Conservation (phyloP, 83 land plant genomes). For the Diphasiastrum complanatum region DNA sequence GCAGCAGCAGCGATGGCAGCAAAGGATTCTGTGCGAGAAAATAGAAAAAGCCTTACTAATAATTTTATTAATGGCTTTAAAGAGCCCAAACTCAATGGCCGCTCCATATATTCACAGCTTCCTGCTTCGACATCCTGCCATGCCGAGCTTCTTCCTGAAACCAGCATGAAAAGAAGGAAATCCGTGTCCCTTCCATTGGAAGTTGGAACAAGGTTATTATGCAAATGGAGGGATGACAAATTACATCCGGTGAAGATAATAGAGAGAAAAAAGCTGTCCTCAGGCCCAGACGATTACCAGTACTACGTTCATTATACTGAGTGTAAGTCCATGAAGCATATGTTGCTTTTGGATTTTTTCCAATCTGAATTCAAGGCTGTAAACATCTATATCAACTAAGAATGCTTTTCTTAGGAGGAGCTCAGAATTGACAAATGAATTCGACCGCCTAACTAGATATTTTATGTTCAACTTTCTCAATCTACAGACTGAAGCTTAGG, state of each 20-base stretch:
- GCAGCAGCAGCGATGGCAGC: no score
- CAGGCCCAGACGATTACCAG: constrained; percentile 58
- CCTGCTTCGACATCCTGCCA: no score
- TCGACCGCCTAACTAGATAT: no score
- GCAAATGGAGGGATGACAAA: constrained; percentile 85
- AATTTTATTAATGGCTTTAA: no score
- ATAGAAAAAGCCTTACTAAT: no score
- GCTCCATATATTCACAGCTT: no score
- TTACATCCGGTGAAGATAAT: constrained; percentile 88
- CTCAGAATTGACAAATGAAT: no score
- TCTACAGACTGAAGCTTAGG: no score
- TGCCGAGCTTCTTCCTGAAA: no score
- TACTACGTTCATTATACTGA: constrained; percentile 95
- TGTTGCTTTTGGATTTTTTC: background rate
- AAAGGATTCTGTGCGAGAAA: no score
- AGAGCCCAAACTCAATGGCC: no score
- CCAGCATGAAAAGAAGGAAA: constrained; percentile 26
- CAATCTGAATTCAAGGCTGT: constrained; percentile 13
- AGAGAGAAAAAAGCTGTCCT: constrained; percentile 50
- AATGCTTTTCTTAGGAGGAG: background rate
- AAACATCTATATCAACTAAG: background rate
- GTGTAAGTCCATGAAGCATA: constrained; percentile 12
- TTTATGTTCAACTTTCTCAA: no score
- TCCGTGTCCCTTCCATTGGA: constrained; percentile 54
- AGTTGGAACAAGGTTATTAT: constrained; percentile 75